Conservation (phyloP, 352 stramenopile genomes). For the Pythium aristosporum region DNA sequence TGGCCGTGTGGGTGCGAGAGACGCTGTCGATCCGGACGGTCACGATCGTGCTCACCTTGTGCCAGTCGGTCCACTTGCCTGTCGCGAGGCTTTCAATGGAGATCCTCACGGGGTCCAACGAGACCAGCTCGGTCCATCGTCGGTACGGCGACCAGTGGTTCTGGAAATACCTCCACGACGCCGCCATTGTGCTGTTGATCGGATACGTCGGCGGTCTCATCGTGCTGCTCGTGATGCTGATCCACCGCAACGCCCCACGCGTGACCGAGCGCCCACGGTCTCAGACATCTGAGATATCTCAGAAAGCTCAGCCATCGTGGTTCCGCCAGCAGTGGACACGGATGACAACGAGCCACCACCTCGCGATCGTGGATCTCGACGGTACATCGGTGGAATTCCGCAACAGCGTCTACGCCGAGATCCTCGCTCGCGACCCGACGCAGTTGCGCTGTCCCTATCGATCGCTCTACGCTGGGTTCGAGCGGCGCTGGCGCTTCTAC, state of each 20-base stretch:
- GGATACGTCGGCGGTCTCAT: slow-evolving; percentile 30
- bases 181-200: slow-evolving; percentile 28
- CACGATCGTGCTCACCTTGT: slow-evolving; percentile 43
- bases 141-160: slow-evolving; percentile 1
- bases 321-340: background rate
- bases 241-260: slow-evolving; percentile 28
- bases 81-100: slow-evolving; percentile 40
- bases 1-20: too few species aligned
- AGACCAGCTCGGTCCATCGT: slow-evolving; percentile 3
- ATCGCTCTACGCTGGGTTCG: slow-evolving; percentile 51
- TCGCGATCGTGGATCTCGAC: slow-evolving; percentile 40
- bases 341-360: background rate
- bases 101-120: slow-evolving; percentile 23
- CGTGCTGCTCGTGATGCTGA: slow-evolving; percentile 31
- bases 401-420: slow-evolving; percentile 45
- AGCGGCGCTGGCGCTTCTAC: slow-evolving; percentile 51
- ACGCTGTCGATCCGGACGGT: slow-evolving; percentile 30
- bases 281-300: slow-evolving; percentile 6
- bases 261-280: slow-evolving; percentile 31
- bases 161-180: slow-evolving; percentile 28
- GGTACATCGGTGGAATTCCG: slow-evolving; percentile 37
- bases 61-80: slow-evolving; percentile 45
- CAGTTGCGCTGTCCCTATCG: slow-evolving; percentile 49
- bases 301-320: background rate
- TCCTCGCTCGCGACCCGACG: slow-evolving; percentile 34